Evolutionary conservation across 2,329 filamentous ascomycete species (phyloP).

Genomic region (Ophiostoma piceae): DNA sequence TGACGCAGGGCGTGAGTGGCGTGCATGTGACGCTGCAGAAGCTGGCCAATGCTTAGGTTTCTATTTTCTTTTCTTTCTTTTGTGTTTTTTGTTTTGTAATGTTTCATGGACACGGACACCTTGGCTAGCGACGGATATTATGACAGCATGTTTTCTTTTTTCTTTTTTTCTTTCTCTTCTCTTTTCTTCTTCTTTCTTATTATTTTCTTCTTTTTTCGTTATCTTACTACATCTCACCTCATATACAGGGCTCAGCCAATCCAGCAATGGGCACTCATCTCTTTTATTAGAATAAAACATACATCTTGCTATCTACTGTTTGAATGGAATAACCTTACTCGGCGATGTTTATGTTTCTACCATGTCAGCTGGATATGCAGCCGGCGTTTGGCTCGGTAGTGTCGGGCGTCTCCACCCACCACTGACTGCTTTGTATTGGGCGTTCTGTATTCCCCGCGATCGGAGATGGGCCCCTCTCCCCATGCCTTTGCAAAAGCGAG

Average conservation of each 20-base stretch:
- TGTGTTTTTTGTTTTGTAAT: conserved; percentile 4
- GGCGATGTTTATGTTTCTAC: too few species aligned
- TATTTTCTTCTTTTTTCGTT: not conserved
- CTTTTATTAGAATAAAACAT: not conserved
- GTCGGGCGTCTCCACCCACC: not conserved
- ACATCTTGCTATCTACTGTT: not conserved
- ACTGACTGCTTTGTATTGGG: not conserved
- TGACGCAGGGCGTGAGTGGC: conserved; percentile 88
- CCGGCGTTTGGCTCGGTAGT: not conserved
- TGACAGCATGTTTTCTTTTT: not conserved
- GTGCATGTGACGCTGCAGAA: conserved; percentile 28
- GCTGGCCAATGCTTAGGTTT: conserved; percentile 21
- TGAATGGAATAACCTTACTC: too few species aligned
- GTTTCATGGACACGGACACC: not conserved
- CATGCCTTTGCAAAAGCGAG: not conserved
- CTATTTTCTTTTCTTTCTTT: not conserved
- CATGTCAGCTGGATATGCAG: not conserved
- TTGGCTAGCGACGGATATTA: conserved; percentile 14
- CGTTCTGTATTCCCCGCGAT: not conserved
- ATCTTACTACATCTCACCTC: conserved; percentile 17
- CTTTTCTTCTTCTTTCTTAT: not conserved
- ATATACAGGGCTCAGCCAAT: conserved; percentile 14
- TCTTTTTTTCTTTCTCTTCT: not conserved
- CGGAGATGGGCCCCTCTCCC: conserved; percentile 11
- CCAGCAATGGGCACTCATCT: conserved; percentile 14